Base-by-base conservation (phyloP, 1,284 basidiomycete species). In the Ceratobasidium sp. region DNA sequence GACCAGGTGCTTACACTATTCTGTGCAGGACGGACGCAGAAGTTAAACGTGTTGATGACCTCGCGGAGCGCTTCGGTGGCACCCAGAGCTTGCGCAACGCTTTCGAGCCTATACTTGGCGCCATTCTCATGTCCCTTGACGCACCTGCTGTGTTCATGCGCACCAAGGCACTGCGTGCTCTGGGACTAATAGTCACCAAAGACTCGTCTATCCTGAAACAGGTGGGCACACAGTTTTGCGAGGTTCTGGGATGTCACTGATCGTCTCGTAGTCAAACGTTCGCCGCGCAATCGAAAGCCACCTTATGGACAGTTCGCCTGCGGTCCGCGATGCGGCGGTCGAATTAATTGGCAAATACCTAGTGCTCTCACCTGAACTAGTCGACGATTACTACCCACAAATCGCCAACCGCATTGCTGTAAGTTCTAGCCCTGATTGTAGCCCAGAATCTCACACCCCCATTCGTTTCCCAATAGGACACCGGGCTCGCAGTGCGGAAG, bases 311-410 rank as follows among this genome's bases (percentile, higher is more conserved):
- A 91, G 88, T 74, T 98, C 96, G 0, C 91, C 96, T 0, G 92
- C 92, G 31, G 98, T 99, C 22, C 91, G 97, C 43, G 98, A 99
- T 81, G 94, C 95, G 5, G 95, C 97, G 5, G 93, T 99, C 8
- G 96, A 98, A 76, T 85, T 99, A 62, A 93, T 99, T 75, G 96
- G 97, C 34, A 97, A 95, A 83, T 98, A 98, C 80, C 90, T 98
- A 82, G 88, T 96, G 31, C 91, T 94, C 74, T 90, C 92, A 1
- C 93, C 94, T 0, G 89, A 91, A 74, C 89, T 98, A 31, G 93
- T 94, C 0, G 87, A 88, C 2, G 88, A 93, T 77, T 98, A 98
- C 83, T 96, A 96, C 79, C 86, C 88, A 49, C 90, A 90, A 81
- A 92, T 99, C 48, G 89, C 92, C 2, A 91, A 92, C 74, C 91